phyloP scores from a whole-genome alignment of 2,329 filamentous ascomycete species.

The Hypoxylon sp. region DNA sequence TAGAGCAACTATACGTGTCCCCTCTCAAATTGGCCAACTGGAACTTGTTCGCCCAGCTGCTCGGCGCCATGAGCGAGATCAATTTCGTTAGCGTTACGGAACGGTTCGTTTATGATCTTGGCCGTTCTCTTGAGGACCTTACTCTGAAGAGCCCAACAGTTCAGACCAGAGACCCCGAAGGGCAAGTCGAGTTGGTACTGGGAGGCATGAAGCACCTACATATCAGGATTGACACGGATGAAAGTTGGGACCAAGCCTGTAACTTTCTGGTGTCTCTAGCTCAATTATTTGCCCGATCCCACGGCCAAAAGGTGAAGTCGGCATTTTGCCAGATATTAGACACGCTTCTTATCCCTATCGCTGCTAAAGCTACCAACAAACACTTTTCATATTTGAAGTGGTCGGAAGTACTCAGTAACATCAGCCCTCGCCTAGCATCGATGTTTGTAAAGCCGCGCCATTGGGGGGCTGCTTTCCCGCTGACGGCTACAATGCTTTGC shows the following conservation, averaged over 20 bases:
- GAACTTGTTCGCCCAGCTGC: conserved; percentile 90
- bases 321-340: conserved; percentile 95
- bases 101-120: conserved; percentile 84
- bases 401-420: conserved; percentile 83
- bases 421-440: conserved; percentile 82
- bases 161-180: conserved; percentile 76
- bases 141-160: conserved; percentile 73
- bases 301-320: conserved; percentile 90
- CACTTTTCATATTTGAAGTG: conserved; percentile 86
- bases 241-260: conserved; percentile 86
- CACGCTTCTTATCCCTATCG: conserved; percentile 86
- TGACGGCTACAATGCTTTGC: conserved; percentile 88
- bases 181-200: conserved; percentile 86
- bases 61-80: conserved; percentile 96
- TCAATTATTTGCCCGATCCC: conserved; percentile 83
- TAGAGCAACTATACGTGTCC: conserved; percentile 81
- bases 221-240: conserved; percentile 77
- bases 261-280: conserved; percentile 87
- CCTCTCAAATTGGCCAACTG: conserved; percentile 92
- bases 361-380: conserved; percentile 78
- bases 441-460: conserved; percentile 93
- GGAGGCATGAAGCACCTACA: conserved; percentile 91
- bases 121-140: conserved; percentile 80
- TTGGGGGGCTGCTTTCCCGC: conserved; percentile 88
- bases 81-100: conserved; percentile 87